Evolutionary conservation across 2,329 filamentous ascomycete genomes (phyloP), one percentile per base, ranked within the genome.

Genomic region (Remersonia thermophila): DNA sequence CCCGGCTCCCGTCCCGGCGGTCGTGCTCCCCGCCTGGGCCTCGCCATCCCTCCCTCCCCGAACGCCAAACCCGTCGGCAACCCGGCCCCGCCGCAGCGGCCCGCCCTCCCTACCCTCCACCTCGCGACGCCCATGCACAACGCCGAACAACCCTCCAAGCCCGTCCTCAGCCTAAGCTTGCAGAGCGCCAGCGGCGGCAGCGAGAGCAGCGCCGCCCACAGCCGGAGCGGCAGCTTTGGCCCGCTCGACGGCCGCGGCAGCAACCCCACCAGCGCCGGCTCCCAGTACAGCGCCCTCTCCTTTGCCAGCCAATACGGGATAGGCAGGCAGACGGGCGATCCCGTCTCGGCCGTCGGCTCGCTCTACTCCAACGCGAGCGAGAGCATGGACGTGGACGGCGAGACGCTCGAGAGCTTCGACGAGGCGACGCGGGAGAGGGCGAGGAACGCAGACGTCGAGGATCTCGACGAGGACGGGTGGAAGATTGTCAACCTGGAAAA

Each of bases 381-480:
- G 47, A 35, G 38, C 10, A 69, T 71, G 12, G 66, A 76, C 7
- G 91, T 93, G 81, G 83, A 93, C 58, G 67, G 83, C 43, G 85
- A 93, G 46, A 75, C 75, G 47, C 64, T 91, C 3, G 69, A 87
- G 42, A 77, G 75, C 3, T 77, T 95, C 39, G 85, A 93, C 46
- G 79, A 87, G 57, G 60, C 93, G 50, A 82, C 75, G 33, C 57
- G 91, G 31, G 86, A 94, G 47, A 86, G 80, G 58, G 85, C 85
- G 26, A 71, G 83, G 45, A 82, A 79, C 16, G 63, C 89, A 27
- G 91, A 98, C 57, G 89, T 94, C 3, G 89, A 95, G 51, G 89
- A 96, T 48, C 63, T 98, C 33, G 89, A 96, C 54, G 87, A 95
- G 51, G 83, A 93, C 44, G 86, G 85, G 14, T 98, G 91, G 91